Percentiles rank a stretch among this genome's conserved stretches.
Evolutionary conservation across 352 stramenopile species (phyloP).

Genomic region (Pilasporangium apinafurcum): DNA sequence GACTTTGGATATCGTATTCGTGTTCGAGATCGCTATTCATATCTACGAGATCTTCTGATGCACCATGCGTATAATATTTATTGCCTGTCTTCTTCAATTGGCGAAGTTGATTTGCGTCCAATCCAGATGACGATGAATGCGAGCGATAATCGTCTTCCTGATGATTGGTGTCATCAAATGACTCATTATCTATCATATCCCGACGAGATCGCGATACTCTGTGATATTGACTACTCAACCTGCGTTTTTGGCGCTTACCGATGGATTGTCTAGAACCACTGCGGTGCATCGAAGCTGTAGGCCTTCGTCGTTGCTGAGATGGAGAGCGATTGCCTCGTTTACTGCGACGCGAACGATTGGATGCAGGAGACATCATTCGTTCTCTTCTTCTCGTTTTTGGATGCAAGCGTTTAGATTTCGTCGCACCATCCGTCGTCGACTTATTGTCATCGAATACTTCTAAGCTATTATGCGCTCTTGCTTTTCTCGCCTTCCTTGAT

Average conservation of each 20-base stretch:
- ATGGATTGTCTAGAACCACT: neutral
- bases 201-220: no score
- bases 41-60: neutral
- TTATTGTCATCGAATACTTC: neutral
- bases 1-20: conserved; percentile 11
- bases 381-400: conserved; percentile 1
- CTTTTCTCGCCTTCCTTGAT: neutral
- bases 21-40: conserved; percentile 9
- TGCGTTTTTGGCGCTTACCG: no score
- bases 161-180: neutral
- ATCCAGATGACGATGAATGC: conserved; percentile 18
- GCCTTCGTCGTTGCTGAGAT: neutral
- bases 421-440: conserved; percentile 3
- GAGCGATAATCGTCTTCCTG: neutral
- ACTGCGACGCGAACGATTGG: neutral
- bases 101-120: conserved; percentile 36
- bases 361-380: neutral
- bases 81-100: conserved; percentile 15
- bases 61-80: neutral
- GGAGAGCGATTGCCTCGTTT: neutral
- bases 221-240: no score
- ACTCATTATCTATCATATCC: no score
- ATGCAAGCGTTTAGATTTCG: neutral
- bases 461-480: neutral
- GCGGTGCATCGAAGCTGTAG: neutral